Evolutionary conservation across 495 filamentous ascomycete genomes (phyloP).

Genomic region (Penicillium alfredii): DNA sequence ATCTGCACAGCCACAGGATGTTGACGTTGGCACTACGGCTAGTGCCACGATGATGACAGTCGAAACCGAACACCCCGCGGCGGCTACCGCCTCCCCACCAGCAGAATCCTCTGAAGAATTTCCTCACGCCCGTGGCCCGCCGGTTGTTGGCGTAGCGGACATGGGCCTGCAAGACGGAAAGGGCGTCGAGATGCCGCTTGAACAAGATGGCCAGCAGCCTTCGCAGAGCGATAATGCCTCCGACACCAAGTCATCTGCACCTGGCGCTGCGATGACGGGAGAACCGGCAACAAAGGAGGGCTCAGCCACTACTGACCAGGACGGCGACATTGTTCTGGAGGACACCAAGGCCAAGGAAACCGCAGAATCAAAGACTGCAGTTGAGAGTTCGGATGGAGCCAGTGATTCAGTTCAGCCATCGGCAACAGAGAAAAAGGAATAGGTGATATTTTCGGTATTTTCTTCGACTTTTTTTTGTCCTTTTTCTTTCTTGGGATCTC

Average conservation of each 20-base stretch:
- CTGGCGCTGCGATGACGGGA: slow-evolving; percentile 9
- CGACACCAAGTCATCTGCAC: slow-evolving; percentile 9
- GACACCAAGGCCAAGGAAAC: slow-evolving; percentile 22
- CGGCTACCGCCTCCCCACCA: slow-evolving; percentile 14
- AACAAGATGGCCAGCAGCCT: slow-evolving; percentile 10
- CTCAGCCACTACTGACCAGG: slow-evolving; percentile 24
- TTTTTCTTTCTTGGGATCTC: neutral
- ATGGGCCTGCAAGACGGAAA: slow-evolving; percentile 69
- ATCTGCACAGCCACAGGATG: slow-evolving; percentile 19
- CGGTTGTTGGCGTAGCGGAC: slow-evolving; percentile 78
- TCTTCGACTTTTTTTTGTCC: neutral
- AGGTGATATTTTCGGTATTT: neutral
- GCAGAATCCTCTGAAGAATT: slow-evolving; percentile 46
- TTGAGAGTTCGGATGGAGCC: too few relatives aligned
- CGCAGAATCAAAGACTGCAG: slow-evolving; percentile 9
- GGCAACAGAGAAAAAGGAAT: neutral
- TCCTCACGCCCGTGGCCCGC: slow-evolving; percentile 76
- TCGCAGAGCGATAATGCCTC: too few relatives aligned
- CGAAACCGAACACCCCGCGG: slow-evolving; percentile 27
- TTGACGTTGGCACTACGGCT: slow-evolving; percentile 1
- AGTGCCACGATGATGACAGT: slow-evolving; percentile 13
- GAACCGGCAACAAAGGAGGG: slow-evolving; percentile 6
- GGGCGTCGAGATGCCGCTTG: slow-evolving; percentile 39
- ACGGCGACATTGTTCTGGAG: slow-evolving; percentile 39
- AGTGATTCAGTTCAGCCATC: too few relatives aligned